Conservation (phyloP, 441 rosid genomes). For the Pelargonium cotyledonis region DNA sequence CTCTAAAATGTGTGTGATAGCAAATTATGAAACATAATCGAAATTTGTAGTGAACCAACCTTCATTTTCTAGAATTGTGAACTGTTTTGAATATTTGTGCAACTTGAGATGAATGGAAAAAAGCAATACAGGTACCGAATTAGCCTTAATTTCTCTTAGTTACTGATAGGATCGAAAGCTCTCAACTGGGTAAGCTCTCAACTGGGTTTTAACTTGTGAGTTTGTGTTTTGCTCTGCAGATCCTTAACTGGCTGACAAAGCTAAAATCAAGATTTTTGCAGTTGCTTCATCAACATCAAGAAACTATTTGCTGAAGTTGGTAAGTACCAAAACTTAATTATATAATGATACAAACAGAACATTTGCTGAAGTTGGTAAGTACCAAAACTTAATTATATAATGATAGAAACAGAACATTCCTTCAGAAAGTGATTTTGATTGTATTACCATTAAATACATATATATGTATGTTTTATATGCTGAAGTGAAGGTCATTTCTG, state of each 20-base stretch:
- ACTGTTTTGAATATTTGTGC: no score
- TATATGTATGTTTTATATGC: no score
- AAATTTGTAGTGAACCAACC: neutral
- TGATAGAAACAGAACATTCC: conserved; percentile 1
- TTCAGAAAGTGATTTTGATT: no score
- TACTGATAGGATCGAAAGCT: no score
- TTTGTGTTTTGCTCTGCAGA: no score
- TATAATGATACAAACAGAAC: neutral
- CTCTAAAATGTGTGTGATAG: neutral
- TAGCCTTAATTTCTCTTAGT: no score
- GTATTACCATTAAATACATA: no score
- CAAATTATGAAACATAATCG: neutral
- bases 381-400: neutral
- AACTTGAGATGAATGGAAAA: no score
- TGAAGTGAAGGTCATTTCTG: no score
- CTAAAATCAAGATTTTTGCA: neutral
- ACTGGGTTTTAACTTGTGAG: no score
- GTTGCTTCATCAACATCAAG: conserved; percentile 1
- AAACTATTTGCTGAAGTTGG: neutral
- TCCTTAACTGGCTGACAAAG: neutral
- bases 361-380: neutral
- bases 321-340: neutral
- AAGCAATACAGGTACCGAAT: no score
- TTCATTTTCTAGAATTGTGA: neutral
- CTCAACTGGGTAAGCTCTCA: no score